These are phyloP conservation scores for Mangifera indica DNA, from an alignment of 345 rosid species.

Conservation along the genomic window DNA sequence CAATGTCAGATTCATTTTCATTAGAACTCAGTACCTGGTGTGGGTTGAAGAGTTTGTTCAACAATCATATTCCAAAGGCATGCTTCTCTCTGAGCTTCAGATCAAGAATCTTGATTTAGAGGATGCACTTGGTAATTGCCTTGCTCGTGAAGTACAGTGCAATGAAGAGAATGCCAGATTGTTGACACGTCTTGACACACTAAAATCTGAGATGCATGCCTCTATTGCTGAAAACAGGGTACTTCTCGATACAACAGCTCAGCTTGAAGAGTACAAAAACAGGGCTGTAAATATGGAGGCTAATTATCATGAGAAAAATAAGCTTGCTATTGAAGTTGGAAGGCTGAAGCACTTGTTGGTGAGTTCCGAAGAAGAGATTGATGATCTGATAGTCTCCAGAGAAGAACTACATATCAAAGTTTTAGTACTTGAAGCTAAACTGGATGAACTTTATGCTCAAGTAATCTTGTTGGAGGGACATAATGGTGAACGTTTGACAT, in stretches of 20 bases:
- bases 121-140: constrained; percentile 45
- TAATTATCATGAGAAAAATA: constrained; percentile 32
- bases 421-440: constrained; percentile 50
- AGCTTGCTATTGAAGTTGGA: constrained; percentile 48
- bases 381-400: constrained; percentile 48
- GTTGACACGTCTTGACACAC: constrained; percentile 37
- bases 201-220: constrained; percentile 55
- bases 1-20: constrained; percentile 48
- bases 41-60: constrained; percentile 45
- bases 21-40: constrained; percentile 50
- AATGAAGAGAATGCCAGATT: constrained; percentile 61
- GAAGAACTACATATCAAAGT: constrained; percentile 57
- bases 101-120: constrained; percentile 56
- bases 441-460: constrained; percentile 50
- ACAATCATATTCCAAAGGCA: constrained; percentile 43
- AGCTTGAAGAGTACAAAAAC: constrained; percentile 39
- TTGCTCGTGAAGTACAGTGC: constrained; percentile 45
- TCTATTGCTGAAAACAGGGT: constrained; percentile 38
- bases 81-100: constrained; percentile 43
- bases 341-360: constrained; percentile 47
- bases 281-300: constrained; percentile 37
- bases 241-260: constrained; percentile 43
- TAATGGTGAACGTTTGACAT: constrained; percentile 37
- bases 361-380: constrained; percentile 54
- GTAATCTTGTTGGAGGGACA: constrained; percentile 32